Percentiles rank a stretch among this genome's conserved stretches.
Conservation (phyloP, 768 basidiomycete genomes). For the Mrakia gelida region DNA sequence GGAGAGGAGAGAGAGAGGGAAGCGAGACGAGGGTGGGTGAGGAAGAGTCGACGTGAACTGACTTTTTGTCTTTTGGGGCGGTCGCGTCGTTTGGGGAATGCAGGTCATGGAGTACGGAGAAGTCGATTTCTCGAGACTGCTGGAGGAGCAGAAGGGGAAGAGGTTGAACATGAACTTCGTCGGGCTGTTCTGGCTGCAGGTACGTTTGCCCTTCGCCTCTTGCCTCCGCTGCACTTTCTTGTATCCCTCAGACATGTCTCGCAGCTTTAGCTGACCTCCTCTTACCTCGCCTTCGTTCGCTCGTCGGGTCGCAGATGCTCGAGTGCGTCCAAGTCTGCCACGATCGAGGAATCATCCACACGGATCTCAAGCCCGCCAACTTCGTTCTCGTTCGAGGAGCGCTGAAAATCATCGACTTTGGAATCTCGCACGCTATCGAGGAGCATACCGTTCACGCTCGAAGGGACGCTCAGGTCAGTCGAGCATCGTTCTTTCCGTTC, state of each 20-base stretch:
- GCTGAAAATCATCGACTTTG: conserved; percentile 96
- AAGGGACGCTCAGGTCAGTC: conserved; percentile 78
- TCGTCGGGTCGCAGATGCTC: conserved; percentile 72
- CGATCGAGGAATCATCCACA: conserved; percentile 97
- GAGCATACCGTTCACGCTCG: conserved; percentile 99
- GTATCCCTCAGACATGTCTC: not conserved
- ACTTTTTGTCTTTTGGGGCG: too few species aligned
- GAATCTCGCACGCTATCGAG: conserved; percentile 98
- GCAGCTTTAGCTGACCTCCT: not conserved
- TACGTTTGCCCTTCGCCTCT: conserved; percentile 42
- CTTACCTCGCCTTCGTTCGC: too few species aligned
- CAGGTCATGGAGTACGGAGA: conserved; percentile 95
- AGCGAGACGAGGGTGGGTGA: not conserved
- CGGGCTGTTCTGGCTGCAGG: conserved; percentile 96
- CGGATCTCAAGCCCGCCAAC: conserved; percentile 96
- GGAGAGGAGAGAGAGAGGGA: too few species aligned
- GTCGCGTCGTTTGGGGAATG: too few species aligned
- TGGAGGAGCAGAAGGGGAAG: conserved; percentile 79
- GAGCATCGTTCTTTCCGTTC: not conserved
- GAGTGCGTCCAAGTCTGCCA: conserved; percentile 98
- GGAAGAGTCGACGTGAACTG: not conserved
- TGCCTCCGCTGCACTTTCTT: not conserved
- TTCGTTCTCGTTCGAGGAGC: conserved; percentile 94
- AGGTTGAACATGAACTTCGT: conserved; percentile 89
- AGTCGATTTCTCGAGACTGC: conserved; percentile 76